Evolutionary conservation across 2,329 filamentous ascomycete genomes (phyloP), one percentile per base, ranked within the genome.

Genomic region (Paracorniculantispora psalliotae): DNA sequence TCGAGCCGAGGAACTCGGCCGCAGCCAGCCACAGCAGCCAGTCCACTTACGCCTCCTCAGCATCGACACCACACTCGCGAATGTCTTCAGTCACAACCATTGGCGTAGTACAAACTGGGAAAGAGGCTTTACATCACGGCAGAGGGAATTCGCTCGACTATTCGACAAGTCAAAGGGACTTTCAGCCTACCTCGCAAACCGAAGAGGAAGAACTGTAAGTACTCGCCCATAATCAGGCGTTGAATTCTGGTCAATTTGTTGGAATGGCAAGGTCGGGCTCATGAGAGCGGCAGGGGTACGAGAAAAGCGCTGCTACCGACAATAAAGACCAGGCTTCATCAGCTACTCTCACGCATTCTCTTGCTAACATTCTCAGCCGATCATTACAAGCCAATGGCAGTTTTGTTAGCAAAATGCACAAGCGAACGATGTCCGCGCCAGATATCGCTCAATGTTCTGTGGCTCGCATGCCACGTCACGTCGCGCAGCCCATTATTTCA

Each of bases 61-160:
- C 72, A 1, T 81, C 79, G 1, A 69, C 71, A 15, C 72, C 74
- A 0, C 80, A 83, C 64, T 84, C 81, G 2, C 74, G 81, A 39
- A 74, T 81, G 52, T 83, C 81, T 1, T 84, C 81, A 0, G 72
- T 78, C 46, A 83, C 81, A 1, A 83, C 80, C 0, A 72, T 79
- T 23, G 76, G 77, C 53, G 76, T 76, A 10, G 67, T 72, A 8
- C 72, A 74, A 55, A 52, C 37, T 51, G 61, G 17, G 47, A 59
- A 30, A 54, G 46, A 26, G 66, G 64, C 1, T 66, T 67, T 2
- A 64, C 47, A 30, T 17, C 28, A 52, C 17, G 26, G 19, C 23
- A 33, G 48, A 9, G 47, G 48, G 8, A 44, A 15, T 19, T 52
- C 48, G 28, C 26, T 57, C 35, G 55, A 51, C 8, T 26, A 44